Percentiles rank a stretch among this genome's conserved stretches.
phyloP scores from a whole-genome alignment of 345 rosid species.

The Eucalyptus cladocalyx region DNA sequence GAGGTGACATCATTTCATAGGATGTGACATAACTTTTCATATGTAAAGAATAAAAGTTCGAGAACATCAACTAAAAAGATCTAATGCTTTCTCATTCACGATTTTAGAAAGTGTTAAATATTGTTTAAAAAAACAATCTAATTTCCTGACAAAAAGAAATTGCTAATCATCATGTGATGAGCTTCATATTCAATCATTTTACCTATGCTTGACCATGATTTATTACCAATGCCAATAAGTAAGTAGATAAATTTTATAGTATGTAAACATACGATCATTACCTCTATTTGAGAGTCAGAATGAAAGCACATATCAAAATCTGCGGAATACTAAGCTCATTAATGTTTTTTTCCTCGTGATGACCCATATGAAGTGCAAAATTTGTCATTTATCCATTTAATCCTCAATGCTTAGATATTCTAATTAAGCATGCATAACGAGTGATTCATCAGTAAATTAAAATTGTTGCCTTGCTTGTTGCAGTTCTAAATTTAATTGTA shows the following conservation, averaged over 20 bases:
- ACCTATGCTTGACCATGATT: not conserved
- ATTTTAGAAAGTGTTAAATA: not conserved
- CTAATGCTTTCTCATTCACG: not conserved
- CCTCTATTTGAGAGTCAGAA: not conserved
- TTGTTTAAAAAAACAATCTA: not conserved
- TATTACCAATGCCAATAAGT: not conserved
- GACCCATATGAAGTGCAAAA: not conserved
- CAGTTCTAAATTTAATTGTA: not conserved
- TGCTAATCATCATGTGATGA: not conserved
- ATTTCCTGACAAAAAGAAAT: not conserved
- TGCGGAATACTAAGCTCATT: not conserved
- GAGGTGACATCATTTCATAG: not conserved
- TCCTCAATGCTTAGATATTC: not conserved
- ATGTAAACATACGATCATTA: not conserved
- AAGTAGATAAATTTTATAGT: not conserved
- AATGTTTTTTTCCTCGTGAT: not conserved
- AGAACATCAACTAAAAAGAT: not conserved
- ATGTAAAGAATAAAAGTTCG: not conserved
- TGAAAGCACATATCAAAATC: not conserved
- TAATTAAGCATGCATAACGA: not conserved
- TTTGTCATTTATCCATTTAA: not conserved
- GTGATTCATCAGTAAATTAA: not conserved
- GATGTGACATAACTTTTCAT: not conserved
- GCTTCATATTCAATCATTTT: not conserved
- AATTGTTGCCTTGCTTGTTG: not conserved